Percentiles rank a stretch among this genome's conserved stretches.
phyloP scores from a whole-genome alignment of 805 yeast genomes.

The Lachancea kluyveri region DNA sequence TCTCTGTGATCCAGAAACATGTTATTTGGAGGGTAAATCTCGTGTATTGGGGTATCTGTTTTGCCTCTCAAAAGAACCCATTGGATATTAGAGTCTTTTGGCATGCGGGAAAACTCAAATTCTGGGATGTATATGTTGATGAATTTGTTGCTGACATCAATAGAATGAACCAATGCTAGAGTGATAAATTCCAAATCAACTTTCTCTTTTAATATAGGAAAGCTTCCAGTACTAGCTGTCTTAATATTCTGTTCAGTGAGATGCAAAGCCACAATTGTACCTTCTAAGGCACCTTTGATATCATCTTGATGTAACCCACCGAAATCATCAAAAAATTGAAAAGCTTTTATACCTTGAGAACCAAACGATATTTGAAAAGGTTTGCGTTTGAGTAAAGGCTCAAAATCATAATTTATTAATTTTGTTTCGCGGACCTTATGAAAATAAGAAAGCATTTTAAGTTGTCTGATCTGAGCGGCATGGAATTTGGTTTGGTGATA shows the following conservation, averaged over 20 bases:
- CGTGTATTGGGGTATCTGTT: constrained; percentile 59
- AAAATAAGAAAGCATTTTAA: constrained; percentile 47
- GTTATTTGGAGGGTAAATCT: constrained; percentile 34
- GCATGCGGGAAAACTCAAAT: constrained; percentile 1
- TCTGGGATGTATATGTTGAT: constrained; percentile 56
- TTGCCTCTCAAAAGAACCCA: constrained; percentile 53
- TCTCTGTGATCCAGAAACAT: constrained; percentile 14
- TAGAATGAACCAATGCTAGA: constrained; percentile 60
- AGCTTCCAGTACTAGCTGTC: constrained; percentile 11
- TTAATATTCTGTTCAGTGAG: constrained; percentile 11
- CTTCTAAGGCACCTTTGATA: constrained; percentile 31
- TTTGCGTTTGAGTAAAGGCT: constrained; percentile 34
- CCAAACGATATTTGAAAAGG: constrained; percentile 40
- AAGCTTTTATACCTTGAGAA: constrained; percentile 32
- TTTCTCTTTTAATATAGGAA: constrained; percentile 21
- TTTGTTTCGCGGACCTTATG: constrained; percentile 33
- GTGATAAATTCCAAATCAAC: constrained; percentile 11
- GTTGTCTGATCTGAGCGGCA: constrained; percentile 46
- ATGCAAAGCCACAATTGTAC: constrained; percentile 32
- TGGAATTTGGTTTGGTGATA: constrained; percentile 35
- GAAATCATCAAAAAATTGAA: constrained; percentile 31
- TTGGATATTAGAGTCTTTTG: constrained; percentile 11
- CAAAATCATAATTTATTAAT: constrained; percentile 32
- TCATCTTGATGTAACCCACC: constrained; percentile 28
- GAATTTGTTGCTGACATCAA: constrained; percentile 34